Evolutionary conservation across 2,329 filamentous ascomycete genomes (phyloP), one percentile per base, ranked within the genome.

Genomic region (Macrophomina phaseolina): DNA sequence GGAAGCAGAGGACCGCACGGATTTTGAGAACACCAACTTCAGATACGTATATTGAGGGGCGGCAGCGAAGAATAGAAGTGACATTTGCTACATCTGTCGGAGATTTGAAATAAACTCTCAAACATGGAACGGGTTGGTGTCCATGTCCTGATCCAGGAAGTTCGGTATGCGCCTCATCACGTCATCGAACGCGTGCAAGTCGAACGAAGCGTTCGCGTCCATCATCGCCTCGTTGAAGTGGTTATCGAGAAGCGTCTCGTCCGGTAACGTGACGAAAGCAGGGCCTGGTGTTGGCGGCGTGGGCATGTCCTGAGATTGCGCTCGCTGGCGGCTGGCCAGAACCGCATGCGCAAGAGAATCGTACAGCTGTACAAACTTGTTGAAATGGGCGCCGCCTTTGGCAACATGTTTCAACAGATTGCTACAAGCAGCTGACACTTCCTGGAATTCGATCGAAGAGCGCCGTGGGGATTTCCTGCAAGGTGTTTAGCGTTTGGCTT

Each of bases 21-120:
- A 90, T 72, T 80, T 77, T 75, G 84, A 88, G 80, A 89, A 89
- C 71, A 71, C 82, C 36, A 85, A 84, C 68, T 89, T 89, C 75
- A 80, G 86, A 67, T 89, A 89, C 72, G 82, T 86, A 4, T 82
- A 80, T 73, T 84, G 77, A 71, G 23, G 48, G 18, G 30, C 1
- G 1, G 18, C 18, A n/a, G 30, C 8, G 36, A 6, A 11, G 11
- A 38, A 38, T 38, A 38, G 36, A 38, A 1, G 11, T 38, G 36
- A 5, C 36, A 38, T 38, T 38, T 5, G 36, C 5, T 38, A 38
- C 36, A 11, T 11, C 36, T 11, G 18, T 18, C 18, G 18, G 18
- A 18, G 18, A 18, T 18, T 45, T 14, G 6, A 45, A 7, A 45
- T 14, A 45, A 4, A n/a, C 6, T 14, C 40, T 46, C 40, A 60